These are phyloP conservation scores for Quercus variabilis DNA, from an alignment of 306 rosid genomes.

Conservation along the genomic window DNA sequence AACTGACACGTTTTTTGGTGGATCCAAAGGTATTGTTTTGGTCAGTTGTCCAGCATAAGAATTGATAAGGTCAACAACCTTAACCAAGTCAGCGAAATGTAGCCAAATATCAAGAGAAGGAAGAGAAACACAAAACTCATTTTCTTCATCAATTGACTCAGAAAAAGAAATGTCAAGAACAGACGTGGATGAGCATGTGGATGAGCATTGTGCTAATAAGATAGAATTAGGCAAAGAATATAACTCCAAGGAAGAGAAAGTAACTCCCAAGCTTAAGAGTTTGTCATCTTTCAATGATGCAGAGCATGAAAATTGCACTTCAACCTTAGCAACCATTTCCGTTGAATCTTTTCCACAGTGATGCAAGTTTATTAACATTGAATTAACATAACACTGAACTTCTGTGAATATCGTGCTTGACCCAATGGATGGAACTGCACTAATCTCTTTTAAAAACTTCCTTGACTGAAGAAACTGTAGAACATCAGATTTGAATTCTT, in stretches of 20 bases:
- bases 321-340: conserved; percentile 48
- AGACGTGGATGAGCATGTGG: conserved; percentile 29
- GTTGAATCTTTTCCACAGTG: conserved; percentile 31
- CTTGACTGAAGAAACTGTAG: conserved; percentile 59
- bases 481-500: conserved; percentile 77
- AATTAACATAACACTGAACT: conserved; percentile 47
- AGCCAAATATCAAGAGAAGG: conserved; percentile 79
- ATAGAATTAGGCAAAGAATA: conserved; percentile 44
- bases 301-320: conserved; percentile 51
- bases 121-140: conserved; percentile 53
- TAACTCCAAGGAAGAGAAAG: conserved; percentile 51
- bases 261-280: conserved; percentile 41
- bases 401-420: conserved; percentile 47
- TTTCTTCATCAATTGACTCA: conserved; percentile 38
- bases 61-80: conserved; percentile 46
- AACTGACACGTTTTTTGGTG: conserved; percentile 17
- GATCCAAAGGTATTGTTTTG: conserved; percentile 19
- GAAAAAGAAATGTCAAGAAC: conserved; percentile 56
- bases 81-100: conserved; percentile 63
- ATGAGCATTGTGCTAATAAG: conserved; percentile 53
- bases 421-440: conserved; percentile 26
- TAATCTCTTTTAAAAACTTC: conserved; percentile 35
- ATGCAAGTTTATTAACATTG: conserved; percentile 47
- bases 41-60: conserved; percentile 31
- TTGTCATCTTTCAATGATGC: conserved; percentile 56